Conservation (phyloP, 441 rosid genomes). For the Manihot esculenta region DNA sequence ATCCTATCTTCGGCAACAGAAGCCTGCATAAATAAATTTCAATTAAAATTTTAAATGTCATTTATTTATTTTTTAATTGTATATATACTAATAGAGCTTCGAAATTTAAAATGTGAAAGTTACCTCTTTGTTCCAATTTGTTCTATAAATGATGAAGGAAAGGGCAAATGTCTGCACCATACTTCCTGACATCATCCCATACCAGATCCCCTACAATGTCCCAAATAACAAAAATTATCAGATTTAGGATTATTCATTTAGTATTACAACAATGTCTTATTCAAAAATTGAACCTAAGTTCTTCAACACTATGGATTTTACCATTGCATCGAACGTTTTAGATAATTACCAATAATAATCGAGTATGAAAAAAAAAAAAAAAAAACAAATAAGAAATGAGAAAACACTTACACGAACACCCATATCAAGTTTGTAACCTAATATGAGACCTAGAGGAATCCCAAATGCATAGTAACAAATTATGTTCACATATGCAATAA, state of each 20-base stretch:
- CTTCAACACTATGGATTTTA: no score
- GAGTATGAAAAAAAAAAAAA: no score
- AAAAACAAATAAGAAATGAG: no score
- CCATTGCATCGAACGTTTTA: no score
- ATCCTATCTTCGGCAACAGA: constrained; percentile 53
- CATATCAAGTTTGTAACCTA: constrained; percentile 40
- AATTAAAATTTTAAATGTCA: not conserved
- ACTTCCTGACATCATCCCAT: constrained; percentile 52
- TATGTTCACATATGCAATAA: constrained; percentile 52
- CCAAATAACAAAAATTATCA: not conserved
- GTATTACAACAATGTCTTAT: no score
- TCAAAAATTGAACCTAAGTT: no score
- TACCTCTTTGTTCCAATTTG: constrained; percentile 62
- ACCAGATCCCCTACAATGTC: constrained; percentile 50
- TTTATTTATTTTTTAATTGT: not conserved
- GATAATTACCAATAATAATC: no score
- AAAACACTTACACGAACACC: constrained; percentile 39
- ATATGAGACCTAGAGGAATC: constrained; percentile 47
- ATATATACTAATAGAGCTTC: not conserved
- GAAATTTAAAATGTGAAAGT: not conserved
- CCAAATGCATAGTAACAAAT: constrained; percentile 58
- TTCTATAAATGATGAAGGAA: constrained; percentile 34
- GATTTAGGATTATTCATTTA: not conserved
- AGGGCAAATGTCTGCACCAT: constrained; percentile 41
- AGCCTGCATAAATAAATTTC: constrained; percentile 40